Conservation (phyloP, 805 yeast genomes). For the Brettanomyces anomalus region DNA sequence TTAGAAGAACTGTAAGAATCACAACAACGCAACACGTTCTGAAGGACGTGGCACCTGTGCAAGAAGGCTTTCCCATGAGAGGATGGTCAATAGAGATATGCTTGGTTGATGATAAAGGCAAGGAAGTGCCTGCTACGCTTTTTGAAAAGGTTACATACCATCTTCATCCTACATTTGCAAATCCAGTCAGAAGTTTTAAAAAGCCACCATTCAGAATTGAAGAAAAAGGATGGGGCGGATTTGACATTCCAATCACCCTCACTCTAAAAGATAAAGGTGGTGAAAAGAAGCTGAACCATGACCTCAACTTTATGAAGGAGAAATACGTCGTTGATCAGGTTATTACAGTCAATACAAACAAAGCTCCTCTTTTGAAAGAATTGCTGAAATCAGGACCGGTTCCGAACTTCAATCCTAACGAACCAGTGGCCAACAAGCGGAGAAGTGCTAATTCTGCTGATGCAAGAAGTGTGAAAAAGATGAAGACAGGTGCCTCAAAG, state of each 20-base stretch:
- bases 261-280: conserved; percentile 81
- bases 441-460: conserved; percentile 18
- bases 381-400: conserved; percentile 78
- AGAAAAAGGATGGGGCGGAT: conserved; percentile 99
- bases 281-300: conserved; percentile 80
- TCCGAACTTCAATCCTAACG: conserved; percentile 29
- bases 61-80: conserved; percentile 89
- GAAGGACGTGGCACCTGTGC: conserved; percentile 74
- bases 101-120: conserved; percentile 70
- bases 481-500: conserved; percentile 50
- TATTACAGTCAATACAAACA: conserved; percentile 65
- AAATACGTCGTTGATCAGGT: conserved; percentile 71
- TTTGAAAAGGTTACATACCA: conserved; percentile 91
- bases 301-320: conserved; percentile 75
- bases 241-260: conserved; percentile 75
- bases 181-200: conserved; percentile 75
- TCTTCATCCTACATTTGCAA: conserved; percentile 89
- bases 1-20: conserved; percentile 80
- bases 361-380: conserved; percentile 62
- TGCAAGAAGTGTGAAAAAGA: conserved; percentile 38
- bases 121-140: conserved; percentile 75
- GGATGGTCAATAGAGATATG: conserved; percentile 80
- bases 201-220: conserved; percentile 79
- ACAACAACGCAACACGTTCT: conserved; percentile 79
- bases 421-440: conserved; percentile 12